A percentile compares a stretch with the other conserved stretches of the same genome.
These are phyloP conservation scores for Cystobasidium onofrii DNA, from an alignment of 768 basidiomycete species.

Conservation along the genomic window DNA sequence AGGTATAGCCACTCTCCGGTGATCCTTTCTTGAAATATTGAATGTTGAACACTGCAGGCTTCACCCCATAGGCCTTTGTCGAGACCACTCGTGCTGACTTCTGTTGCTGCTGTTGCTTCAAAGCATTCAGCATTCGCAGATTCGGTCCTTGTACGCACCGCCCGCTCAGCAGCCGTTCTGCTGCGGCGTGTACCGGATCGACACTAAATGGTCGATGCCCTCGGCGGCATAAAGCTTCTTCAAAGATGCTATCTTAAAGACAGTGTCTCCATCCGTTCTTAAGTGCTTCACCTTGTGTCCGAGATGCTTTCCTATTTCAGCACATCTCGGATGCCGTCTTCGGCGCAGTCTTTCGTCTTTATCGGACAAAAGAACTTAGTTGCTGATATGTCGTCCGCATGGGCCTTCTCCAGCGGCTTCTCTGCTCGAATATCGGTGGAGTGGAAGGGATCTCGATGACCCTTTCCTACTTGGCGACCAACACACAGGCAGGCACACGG, in stretches of 20 bases:
- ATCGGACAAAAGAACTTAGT: neutral
- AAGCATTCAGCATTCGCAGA: neutral
- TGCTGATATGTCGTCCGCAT: neutral
- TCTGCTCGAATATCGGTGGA: neutral
- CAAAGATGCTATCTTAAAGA: neutral
- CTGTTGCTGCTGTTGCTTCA: neutral
- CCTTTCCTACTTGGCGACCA: neutral
- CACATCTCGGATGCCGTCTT: neutral
- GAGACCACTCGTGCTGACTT: neutral
- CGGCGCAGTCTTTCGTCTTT: neutral
- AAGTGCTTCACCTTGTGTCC: neutral
- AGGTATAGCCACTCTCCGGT: neutral
- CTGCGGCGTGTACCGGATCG: neutral
- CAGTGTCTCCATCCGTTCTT: neutral
- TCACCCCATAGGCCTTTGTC: neutral
- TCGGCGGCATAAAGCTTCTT: neutral
- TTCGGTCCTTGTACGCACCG: neutral
- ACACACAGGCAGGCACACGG: neutral
- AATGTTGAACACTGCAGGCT: too few species aligned
- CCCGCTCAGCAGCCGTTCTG: neutral
- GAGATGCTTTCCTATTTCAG: neutral
- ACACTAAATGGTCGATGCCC: neutral
- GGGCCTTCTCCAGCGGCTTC: neutral
- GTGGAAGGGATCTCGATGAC: neutral
- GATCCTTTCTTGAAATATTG: neutral